Percentiles rank a stretch among this genome's conserved stretches.
Evolutionary conservation across 1,284 basidiomycete species (phyloP).

Genomic region (Apiotrichum siamense): DNA sequence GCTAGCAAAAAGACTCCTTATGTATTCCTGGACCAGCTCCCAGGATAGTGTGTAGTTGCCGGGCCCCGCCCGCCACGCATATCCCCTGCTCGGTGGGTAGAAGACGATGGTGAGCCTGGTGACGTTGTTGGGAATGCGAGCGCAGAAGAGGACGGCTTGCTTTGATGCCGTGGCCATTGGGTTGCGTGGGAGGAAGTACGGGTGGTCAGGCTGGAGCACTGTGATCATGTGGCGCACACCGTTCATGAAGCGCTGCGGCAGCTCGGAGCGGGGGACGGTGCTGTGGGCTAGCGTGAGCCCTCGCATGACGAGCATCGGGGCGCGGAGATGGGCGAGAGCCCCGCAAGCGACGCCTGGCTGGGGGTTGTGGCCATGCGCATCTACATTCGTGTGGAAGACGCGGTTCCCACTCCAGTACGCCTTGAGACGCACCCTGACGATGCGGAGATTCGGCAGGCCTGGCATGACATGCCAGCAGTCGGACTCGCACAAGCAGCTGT

Average conservation of each 20-base stretch:
- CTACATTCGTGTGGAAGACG: conserved; percentile 10
- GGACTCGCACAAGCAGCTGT: no score
- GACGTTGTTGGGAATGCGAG: not conserved
- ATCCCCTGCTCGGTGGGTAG: not conserved
- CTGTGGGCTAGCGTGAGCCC: conserved; percentile 7
- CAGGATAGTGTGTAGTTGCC: conserved; percentile 1
- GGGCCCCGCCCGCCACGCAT: not conserved
- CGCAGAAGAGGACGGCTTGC: conserved; percentile 1
- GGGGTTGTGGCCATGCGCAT: not conserved
- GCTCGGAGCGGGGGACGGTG: conserved; percentile 3
- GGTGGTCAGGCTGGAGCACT: conserved; percentile 12
- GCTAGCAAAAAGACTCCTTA: not conserved
- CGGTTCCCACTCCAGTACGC: conserved; percentile 3
- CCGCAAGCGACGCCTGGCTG: not conserved
- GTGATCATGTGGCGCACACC: conserved; percentile 3
- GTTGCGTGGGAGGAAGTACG: conserved; percentile 8
- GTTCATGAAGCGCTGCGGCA: not conserved
- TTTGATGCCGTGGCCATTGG: not conserved
- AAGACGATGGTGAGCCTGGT: conserved; percentile 3
- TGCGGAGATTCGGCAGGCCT: not conserved
- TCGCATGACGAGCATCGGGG: conserved; percentile 5
- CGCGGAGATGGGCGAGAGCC: conserved; percentile 2
- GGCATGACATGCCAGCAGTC: conserved; percentile 6
- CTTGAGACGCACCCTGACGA: conserved; percentile 3
- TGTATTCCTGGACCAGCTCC: conserved; percentile 4